A percentile compares a stretch with the other conserved stretches of the same genome.
Evolutionary conservation across 208 protist species (phyloP).

Genomic region (Porcisia hertigi): DNA sequence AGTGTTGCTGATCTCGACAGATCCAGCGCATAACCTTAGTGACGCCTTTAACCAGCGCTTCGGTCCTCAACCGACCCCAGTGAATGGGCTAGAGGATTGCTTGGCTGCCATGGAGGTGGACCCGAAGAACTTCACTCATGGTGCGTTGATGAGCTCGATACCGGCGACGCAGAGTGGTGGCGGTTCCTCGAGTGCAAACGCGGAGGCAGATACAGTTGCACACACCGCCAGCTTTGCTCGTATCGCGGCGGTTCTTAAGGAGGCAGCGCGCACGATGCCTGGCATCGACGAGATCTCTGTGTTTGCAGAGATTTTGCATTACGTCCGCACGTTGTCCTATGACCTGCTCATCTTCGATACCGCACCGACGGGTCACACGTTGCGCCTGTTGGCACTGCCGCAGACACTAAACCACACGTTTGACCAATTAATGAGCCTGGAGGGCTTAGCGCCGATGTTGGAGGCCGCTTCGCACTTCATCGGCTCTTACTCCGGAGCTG

Average conservation of each 20-base stretch:
- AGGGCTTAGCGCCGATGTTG: conserved; percentile 53
- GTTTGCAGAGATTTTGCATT: conserved; percentile 96
- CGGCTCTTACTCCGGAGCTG: neutral
- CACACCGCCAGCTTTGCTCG: conserved; percentile 31
- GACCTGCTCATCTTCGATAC: conserved; percentile 99
- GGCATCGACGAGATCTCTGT: conserved; percentile 98
- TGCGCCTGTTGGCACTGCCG: conserved; percentile 95
- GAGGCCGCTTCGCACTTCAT: conserved; percentile 42
- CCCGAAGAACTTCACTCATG: conserved; percentile 45
- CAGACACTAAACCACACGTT: conserved; percentile 57
- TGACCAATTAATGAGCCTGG: conserved; percentile 45
- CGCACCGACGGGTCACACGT: conserved; percentile 98
- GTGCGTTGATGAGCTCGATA: conserved; percentile 17
- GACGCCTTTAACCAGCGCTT: conserved; percentile 98
- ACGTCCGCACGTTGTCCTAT: conserved; percentile 92
- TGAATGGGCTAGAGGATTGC: conserved; percentile 72
- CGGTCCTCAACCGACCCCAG: conserved; percentile 69
- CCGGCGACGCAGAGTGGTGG: neutral
- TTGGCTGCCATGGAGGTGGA: conserved; percentile 97
- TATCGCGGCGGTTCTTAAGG: conserved; percentile 51
- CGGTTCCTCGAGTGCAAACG: neutral
- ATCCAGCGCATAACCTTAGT: conserved; percentile 98
- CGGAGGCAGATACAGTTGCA: neutral
- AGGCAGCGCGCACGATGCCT: conserved; percentile 80
- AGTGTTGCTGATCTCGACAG: conserved; percentile 98